Evolutionary conservation across 2,329 filamentous ascomycete genomes (phyloP).

Genomic region (Escovopsis sp.): DNA sequence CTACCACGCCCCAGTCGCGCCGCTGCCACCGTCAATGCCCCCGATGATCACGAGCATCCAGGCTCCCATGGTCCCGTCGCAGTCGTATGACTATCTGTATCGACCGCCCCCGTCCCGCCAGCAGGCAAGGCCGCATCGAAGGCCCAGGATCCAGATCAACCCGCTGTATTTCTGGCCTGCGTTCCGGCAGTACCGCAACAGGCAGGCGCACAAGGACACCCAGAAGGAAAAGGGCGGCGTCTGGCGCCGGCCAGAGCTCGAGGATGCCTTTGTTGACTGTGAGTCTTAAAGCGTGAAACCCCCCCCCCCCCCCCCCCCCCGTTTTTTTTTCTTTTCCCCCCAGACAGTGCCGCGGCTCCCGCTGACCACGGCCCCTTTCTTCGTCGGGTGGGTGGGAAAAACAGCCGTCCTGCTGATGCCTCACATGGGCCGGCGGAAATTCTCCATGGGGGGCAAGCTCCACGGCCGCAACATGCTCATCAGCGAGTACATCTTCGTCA

Average conservation of each 20-base stretch:
- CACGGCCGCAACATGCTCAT: slow-evolving; percentile 59
- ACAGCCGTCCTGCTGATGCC: slow-evolving; percentile 50
- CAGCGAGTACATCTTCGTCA: slow-evolving; percentile 46
- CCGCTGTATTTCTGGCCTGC: slow-evolving; percentile 47
- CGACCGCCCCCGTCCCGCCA: slow-evolving; percentile 22
- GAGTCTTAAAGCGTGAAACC: no score
- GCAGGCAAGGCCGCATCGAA: slow-evolving; percentile 18
- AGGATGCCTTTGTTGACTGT: slow-evolving; percentile 56
- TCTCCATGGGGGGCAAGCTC: slow-evolving; percentile 46
- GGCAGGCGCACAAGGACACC: slow-evolving; percentile 48
- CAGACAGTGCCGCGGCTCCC: slow-evolving; percentile 36
- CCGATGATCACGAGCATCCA: slow-evolving; percentile 33
- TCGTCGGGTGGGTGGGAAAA: slow-evolving; percentile 50
- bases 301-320: no score
- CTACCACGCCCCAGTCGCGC: slow-evolving; percentile 26
- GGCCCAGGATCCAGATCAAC: slow-evolving; percentile 30
- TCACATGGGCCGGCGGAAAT: slow-evolving; percentile 51
- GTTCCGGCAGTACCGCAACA: slow-evolving; percentile 51
- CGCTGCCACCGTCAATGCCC: slow-evolving; percentile 28
- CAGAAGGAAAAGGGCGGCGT: slow-evolving; percentile 46
- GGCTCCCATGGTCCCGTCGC: slow-evolving; percentile 36
- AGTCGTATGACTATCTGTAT: slow-evolving; percentile 29
- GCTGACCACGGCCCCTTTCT: slow-evolving; percentile 42
- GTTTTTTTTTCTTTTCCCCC: no score
- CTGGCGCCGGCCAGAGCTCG: slow-evolving; percentile 37